phyloP scores from a whole-genome alignment of 2,329 filamentous ascomycete species.

The Cytospora piceicola region DNA sequence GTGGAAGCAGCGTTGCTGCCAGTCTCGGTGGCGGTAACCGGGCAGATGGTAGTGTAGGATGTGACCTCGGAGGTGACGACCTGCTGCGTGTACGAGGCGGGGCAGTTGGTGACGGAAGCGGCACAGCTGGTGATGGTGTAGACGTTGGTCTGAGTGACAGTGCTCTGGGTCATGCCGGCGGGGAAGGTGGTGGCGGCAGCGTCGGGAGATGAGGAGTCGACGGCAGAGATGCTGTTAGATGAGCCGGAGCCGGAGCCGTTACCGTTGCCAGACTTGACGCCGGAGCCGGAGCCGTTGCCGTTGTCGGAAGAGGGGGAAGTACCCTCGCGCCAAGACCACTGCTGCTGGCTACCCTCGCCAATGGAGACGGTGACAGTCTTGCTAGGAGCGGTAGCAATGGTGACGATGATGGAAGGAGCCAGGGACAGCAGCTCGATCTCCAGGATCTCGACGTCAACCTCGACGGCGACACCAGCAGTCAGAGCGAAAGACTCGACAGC shows the following conservation, averaged over 20 bases:
- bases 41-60: conserved; percentile 37
- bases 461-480: conserved; percentile 35
- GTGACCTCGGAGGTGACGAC: conserved; percentile 36
- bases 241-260: conserved; percentile 15
- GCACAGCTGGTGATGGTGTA: conserved; percentile 40
- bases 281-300: conserved; percentile 21
- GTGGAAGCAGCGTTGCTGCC: conserved; percentile 12
- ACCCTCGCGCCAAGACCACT: conserved; percentile 23
- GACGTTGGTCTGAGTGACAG: conserved; percentile 34
- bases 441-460: conserved; percentile 34
- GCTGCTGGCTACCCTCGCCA: conserved; percentile 20
- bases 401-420: conserved; percentile 37
- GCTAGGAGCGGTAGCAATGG: conserved; percentile 33
- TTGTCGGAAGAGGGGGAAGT: conserved; percentile 13
- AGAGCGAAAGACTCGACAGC: conserved; percentile 35
- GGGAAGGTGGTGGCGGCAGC: conserved; percentile 21
- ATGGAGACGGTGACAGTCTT: conserved; percentile 33
- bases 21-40: conserved; percentile 32
- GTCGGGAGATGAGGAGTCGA: conserved; percentile 15
- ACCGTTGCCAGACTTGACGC: no score
- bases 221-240: not conserved
- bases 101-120: conserved; percentile 39
- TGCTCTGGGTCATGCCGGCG: conserved; percentile 34
- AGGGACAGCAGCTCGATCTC: conserved; percentile 34
- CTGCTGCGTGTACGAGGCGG: conserved; percentile 35